Percentiles rank a stretch among this genome's conserved stretches.
phyloP scores from a whole-genome alignment of 208 protist species.

The Acanthamoeba lenticulata region DNA sequence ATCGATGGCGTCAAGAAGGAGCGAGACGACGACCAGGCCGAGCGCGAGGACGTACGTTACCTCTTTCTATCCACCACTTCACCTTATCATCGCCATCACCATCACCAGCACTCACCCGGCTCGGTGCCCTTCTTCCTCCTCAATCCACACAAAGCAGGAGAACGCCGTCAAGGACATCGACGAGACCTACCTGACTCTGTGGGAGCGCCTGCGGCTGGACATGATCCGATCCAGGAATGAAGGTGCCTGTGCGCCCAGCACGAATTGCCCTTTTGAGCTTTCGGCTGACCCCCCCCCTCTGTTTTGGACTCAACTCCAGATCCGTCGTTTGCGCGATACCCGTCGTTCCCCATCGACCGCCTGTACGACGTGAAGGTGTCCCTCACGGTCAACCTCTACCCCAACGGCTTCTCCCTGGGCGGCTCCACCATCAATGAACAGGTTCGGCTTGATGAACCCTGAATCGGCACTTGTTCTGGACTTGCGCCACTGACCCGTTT shows the following conservation, averaged over 20 bases:
- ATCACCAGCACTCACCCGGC: too few species aligned
- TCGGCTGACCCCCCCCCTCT: not conserved
- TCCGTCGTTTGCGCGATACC: not conserved
- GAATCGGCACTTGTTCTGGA: not conserved
- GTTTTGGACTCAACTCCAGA: slow-evolving; percentile 4
- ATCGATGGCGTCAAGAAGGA: not conserved
- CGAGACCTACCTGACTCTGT: not conserved
- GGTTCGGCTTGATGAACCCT: not conserved
- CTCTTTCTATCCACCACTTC: not conserved
- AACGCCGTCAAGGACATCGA: slow-evolving; percentile 3
- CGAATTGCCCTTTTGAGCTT: not conserved
- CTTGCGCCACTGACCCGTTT: not conserved
- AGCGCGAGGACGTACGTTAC: not conserved
- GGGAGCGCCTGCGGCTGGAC: slow-evolving; percentile 21
- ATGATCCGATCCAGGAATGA: slow-evolving; percentile 20
- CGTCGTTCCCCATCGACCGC: slow-evolving; percentile 39
- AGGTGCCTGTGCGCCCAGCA: not conserved
- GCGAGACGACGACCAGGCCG: not conserved
- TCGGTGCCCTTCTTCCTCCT: not conserved
- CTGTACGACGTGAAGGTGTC: slow-evolving; percentile 51
- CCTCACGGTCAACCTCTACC: slow-evolving; percentile 52
- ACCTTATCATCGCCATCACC: not conserved
- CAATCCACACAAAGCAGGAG: not conserved
- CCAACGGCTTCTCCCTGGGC: slow-evolving; percentile 60
- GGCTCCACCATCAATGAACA: not conserved